Evolutionary conservation across 805 yeast genomes (phyloP).

Genomic region (Huiozyma sinensis): DNA sequence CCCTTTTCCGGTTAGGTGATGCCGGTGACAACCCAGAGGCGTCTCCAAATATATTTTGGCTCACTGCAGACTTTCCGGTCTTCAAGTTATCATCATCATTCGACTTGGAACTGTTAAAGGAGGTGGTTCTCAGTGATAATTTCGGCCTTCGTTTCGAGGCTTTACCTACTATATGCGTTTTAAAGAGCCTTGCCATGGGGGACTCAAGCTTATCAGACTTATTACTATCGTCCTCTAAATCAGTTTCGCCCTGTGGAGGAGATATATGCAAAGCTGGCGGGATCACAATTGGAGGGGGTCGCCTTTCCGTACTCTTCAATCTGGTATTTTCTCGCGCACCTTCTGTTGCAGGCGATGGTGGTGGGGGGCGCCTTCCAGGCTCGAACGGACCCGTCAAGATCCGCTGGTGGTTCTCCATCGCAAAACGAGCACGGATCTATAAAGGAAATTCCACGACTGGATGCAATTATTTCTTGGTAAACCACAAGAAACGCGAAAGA

Average conservation of each 20-base stretch:
- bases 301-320: neutral
- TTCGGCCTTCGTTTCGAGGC: conserved; percentile 7
- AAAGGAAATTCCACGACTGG: too few species aligned
- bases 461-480: too few species aligned
- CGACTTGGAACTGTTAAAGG: conserved; percentile 1
- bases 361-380: too few species aligned
- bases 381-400: too few species aligned
- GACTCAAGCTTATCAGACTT: conserved; percentile 4
- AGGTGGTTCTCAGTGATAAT: conserved; percentile 8
- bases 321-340: too few species aligned
- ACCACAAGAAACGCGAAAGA: too few species aligned
- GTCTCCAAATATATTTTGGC: neutral
- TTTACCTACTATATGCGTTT: conserved; percentile 1
- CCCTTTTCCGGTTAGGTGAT: conserved; percentile 1
- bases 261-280: conserved; percentile 14
- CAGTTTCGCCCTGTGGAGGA: conserved; percentile 10
- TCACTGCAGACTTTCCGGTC: neutral
- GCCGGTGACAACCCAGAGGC: neutral
- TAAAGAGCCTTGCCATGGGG: conserved; percentile 9
- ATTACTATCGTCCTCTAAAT: neutral
- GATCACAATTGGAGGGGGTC: conserved; percentile 1
- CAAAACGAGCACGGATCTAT: too few species aligned
- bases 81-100: neutral
- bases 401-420: too few species aligned
- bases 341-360: too few species aligned